phyloP scores from a whole-genome alignment of 2,329 filamentous ascomycete genomes.

The Paecilomyces variotii region DNA sequence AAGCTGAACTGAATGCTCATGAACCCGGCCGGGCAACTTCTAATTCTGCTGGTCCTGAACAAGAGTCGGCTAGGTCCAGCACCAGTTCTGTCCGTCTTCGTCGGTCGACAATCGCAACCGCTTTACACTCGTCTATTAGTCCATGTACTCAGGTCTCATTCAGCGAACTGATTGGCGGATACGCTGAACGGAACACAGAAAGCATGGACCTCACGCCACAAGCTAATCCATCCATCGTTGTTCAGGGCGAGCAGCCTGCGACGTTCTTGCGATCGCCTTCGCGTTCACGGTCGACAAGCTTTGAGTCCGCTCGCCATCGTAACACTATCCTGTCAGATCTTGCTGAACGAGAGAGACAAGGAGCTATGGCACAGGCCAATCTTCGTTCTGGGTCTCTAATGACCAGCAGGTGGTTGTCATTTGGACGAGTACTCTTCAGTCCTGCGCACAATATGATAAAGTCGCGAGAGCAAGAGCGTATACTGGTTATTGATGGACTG shows the following conservation, averaged over 20 bases:
- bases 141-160: constrained; percentile 47
- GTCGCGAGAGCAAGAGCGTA: constrained; percentile 31
- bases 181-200: constrained; percentile 29
- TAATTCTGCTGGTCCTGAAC: background rate
- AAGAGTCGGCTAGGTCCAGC: constrained; percentile 17
- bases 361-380: constrained; percentile 35
- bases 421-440: constrained; percentile 43
- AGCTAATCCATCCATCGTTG: constrained; percentile 13
- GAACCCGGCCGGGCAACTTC: constrained; percentile 1
- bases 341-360: constrained; percentile 35
- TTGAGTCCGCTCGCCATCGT: constrained; percentile 22
- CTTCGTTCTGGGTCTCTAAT: constrained; percentile 43
- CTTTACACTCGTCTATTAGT: constrained; percentile 41
- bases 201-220: constrained; percentile 14
- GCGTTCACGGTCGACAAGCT: constrained; percentile 14
- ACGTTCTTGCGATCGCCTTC: constrained; percentile 19
- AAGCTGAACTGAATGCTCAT: constrained; percentile 24
- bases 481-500: constrained; percentile 42
- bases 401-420: constrained; percentile 44
- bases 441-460: constrained; percentile 41
- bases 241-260: constrained; percentile 14
- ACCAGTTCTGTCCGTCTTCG: constrained; percentile 35
- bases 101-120: constrained; percentile 44
- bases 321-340: constrained; percentile 30
- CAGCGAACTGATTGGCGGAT: constrained; percentile 46